These are phyloP conservation scores for Syzygium aromaticum DNA, from an alignment of 345 rosid species.

Conservation along the genomic window DNA sequence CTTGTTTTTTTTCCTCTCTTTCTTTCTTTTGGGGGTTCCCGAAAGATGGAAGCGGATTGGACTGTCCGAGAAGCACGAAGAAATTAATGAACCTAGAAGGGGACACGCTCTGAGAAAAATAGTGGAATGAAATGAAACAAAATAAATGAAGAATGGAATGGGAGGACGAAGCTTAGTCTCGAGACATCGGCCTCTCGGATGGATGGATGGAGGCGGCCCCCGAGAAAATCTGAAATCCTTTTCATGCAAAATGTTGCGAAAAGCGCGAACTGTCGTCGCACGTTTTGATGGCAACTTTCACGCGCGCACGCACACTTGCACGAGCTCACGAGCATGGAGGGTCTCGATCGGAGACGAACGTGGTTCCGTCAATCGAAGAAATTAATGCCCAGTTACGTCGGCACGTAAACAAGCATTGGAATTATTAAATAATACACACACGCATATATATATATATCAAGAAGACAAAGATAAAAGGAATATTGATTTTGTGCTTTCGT, in stretches of 20 bases:
- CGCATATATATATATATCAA: too few species aligned
- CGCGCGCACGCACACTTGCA: too few species aligned
- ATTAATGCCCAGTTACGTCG: too few species aligned
- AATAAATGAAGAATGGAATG: too few species aligned
- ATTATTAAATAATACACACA: too few species aligned
- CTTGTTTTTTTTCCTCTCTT: rapidly evolving
- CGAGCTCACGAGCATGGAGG: neutral
- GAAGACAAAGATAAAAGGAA: too few species aligned
- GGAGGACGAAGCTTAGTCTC: neutral
- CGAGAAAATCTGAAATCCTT: neutral
- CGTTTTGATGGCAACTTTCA: neutral
- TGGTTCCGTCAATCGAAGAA: neutral
- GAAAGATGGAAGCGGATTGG: neutral
- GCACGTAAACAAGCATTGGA: too few species aligned
- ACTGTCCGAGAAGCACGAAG: neutral
- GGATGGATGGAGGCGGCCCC: too few species aligned
- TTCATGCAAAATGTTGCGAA: neutral
- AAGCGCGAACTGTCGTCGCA: neutral
- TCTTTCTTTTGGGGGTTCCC: neutral
- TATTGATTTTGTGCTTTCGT: too few species aligned
- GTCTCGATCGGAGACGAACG: neutral
- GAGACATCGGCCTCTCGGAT: neutral
- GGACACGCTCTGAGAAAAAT: neutral
- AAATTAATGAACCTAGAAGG: neutral
- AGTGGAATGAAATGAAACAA: neutral